phyloP scores from a whole-genome alignment of 2,329 filamentous ascomycete genomes.

The Fusarium sambucinum region DNA sequence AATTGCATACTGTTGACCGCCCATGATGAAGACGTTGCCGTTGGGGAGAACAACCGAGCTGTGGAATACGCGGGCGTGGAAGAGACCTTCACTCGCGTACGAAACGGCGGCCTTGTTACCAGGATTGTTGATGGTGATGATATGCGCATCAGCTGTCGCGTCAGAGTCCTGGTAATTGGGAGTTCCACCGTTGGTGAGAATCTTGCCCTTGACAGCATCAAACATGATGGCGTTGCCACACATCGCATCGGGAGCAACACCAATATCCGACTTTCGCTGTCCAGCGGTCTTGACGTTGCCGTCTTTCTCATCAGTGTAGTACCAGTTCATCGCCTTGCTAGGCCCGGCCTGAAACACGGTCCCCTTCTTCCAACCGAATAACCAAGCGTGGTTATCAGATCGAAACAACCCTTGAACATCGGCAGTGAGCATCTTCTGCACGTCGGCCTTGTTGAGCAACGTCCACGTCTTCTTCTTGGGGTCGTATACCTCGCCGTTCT shows the following conservation, averaged over 20 bases:
- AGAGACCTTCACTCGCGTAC: conserved; percentile 27
- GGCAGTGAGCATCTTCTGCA: conserved; percentile 64
- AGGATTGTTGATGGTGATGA: conserved; percentile 60
- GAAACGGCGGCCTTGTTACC: conserved; percentile 3
- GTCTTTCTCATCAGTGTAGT: conserved; percentile 51
- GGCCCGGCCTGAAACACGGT: conserved; percentile 67
- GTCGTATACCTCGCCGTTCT: conserved; percentile 33
- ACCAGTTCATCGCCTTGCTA: conserved; percentile 67
- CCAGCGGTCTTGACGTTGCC: conserved; percentile 40
- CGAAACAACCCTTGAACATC: conserved; percentile 61
- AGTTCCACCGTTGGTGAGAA: conserved; percentile 64
- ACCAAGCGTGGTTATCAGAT: conserved; percentile 49
- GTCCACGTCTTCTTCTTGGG: conserved; percentile 28
- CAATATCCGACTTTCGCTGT: conserved; percentile 48
- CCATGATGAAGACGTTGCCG: conserved; percentile 61
- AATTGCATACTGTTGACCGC: conserved; percentile 51
- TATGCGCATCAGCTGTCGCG: conserved; percentile 59
- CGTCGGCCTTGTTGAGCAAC: conserved; percentile 51
- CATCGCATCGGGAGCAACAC: conserved; percentile 64
- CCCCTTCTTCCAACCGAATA: conserved; percentile 58
- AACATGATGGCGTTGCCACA: conserved; percentile 68
- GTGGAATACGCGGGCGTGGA: conserved; percentile 56
- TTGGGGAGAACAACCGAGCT: conserved; percentile 62
- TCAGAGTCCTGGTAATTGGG: conserved; percentile 59
- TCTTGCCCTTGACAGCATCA: conserved; percentile 68